These are phyloP conservation scores for Lasiodiplodia theobromae DNA, from an alignment of 2,329 filamentous ascomycete genomes.

Conservation along the genomic window DNA sequence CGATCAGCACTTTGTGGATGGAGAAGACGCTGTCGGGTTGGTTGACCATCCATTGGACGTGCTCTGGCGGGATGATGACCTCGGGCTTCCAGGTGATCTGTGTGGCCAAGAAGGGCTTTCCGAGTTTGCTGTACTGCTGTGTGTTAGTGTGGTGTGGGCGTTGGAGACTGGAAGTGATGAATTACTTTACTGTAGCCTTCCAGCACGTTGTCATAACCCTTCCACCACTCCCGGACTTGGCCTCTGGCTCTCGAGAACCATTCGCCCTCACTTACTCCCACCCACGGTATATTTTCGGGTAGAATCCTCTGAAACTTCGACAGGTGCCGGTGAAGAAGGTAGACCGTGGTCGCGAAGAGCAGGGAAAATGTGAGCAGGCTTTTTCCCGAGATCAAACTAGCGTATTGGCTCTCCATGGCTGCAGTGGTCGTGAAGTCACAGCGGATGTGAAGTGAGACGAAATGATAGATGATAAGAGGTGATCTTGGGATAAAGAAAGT, in stretches of 20 bases:
- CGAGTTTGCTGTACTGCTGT: neutral
- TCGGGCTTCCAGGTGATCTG: constrained; percentile 11
- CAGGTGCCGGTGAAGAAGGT: neutral
- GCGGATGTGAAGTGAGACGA: too few species aligned
- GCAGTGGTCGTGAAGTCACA: too few species aligned
- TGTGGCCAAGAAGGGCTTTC: constrained; percentile 5
- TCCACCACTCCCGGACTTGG: neutral
- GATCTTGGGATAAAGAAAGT: too few species aligned
- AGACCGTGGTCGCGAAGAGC: neutral
- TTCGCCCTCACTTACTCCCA: neutral
- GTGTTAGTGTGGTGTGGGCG: neutral
- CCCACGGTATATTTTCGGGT: neutral
- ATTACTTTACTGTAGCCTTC: constrained; percentile 1
- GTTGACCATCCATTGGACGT: constrained; percentile 20
- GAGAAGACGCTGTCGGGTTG: constrained; percentile 26
- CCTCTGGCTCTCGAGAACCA: constrained; percentile 10
- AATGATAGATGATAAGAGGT: too few species aligned
- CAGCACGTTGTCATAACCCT: neutral
- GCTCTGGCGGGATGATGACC: constrained; percentile 11
- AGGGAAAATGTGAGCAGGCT: neutral
- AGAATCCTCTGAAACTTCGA: neutral
- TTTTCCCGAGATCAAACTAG: too few species aligned
- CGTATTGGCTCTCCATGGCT: too few species aligned
- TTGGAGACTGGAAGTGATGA: neutral
- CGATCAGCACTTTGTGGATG: constrained; percentile 22